Evolutionary conservation across 331 rosid species (phyloP).

Genomic region (Acacia pycnantha): DNA sequence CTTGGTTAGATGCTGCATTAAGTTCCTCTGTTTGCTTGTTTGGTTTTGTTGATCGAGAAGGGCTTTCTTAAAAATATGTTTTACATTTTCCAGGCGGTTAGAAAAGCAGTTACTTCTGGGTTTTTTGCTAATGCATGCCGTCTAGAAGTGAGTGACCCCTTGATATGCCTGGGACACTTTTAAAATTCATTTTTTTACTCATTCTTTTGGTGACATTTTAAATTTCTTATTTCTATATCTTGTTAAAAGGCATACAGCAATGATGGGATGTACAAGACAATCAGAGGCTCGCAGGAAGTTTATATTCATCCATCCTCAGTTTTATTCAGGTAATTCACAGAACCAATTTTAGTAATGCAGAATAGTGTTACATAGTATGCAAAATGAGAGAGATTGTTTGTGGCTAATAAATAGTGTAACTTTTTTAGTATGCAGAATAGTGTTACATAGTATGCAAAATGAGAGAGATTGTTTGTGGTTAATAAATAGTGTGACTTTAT

Average conservation of each 20-base stretch:
- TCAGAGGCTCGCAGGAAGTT: constrained; percentile 88
- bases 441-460: background rate
- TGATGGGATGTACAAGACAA: constrained; percentile 80
- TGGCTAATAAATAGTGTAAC: background rate
- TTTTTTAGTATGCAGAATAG: background rate
- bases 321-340: constrained; percentile 72
- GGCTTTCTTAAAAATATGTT: background rate
- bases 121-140: constrained; percentile 80
- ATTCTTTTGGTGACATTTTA: background rate
- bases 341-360: constrained; percentile 1
- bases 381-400: background rate
- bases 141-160: constrained; percentile 60
- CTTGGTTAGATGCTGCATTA: background rate
- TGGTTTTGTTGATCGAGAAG: background rate
- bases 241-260: constrained; percentile 71
- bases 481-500: background rate
- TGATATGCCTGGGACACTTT: background rate
- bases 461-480: background rate
- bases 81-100: constrained; percentile 51
- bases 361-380: background rate
- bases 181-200: background rate
- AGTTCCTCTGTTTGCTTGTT: background rate
- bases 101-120: constrained; percentile 86
- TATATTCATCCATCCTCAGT: constrained; percentile 92
- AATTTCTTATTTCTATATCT: constrained; percentile 24